phyloP scores from a whole-genome alignment of 805 yeast species.

The Kuraishia molischiana region DNA sequence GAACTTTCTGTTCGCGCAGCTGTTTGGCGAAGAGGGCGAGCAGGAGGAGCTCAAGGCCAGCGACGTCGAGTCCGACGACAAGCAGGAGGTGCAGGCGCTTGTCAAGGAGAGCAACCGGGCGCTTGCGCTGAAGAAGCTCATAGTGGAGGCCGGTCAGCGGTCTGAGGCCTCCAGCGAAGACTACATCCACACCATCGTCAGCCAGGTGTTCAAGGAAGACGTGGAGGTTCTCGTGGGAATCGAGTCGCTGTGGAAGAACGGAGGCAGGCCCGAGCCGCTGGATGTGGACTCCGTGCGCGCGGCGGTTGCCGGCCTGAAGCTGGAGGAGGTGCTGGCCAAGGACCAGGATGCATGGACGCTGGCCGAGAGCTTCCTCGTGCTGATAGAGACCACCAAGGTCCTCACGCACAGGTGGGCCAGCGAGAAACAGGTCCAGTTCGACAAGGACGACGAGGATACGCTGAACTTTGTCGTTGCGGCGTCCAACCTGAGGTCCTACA shows the following conservation, averaged over 20 bases:
- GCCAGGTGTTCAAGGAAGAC: constrained; percentile 63
- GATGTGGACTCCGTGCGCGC: constrained; percentile 13
- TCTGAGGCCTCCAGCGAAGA: constrained; percentile 9
- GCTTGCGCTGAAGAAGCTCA: constrained; percentile 32
- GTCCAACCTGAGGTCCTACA: constrained; percentile 63
- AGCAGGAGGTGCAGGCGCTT: constrained; percentile 54
- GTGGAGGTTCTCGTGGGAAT: constrained; percentile 63
- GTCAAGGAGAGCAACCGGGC: constrained; percentile 62
- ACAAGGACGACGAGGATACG: constrained; percentile 92
- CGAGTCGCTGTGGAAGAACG: constrained; percentile 69
- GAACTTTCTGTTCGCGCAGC: constrained; percentile 72
- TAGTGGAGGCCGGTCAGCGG: constrained; percentile 15
- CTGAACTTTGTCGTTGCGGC: constrained; percentile 81
- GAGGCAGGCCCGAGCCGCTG: constrained; percentile 62
- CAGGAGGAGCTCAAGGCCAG: constrained; percentile 16
- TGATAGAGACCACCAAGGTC: constrained; percentile 34
- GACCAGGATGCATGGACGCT: constrained; percentile 48
- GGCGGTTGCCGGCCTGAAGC: background rate
- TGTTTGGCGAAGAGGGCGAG: constrained; percentile 49
- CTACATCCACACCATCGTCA: constrained; percentile 35
- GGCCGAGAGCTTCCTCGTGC: constrained; percentile 52
- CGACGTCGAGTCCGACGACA: constrained; percentile 52
- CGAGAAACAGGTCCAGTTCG: constrained; percentile 52
- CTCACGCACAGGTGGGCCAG: constrained; percentile 38
- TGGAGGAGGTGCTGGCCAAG: constrained; percentile 12